Evolutionary conservation across 805 yeast species (phyloP).

Genomic region (Maudiozyma turicensis): DNA sequence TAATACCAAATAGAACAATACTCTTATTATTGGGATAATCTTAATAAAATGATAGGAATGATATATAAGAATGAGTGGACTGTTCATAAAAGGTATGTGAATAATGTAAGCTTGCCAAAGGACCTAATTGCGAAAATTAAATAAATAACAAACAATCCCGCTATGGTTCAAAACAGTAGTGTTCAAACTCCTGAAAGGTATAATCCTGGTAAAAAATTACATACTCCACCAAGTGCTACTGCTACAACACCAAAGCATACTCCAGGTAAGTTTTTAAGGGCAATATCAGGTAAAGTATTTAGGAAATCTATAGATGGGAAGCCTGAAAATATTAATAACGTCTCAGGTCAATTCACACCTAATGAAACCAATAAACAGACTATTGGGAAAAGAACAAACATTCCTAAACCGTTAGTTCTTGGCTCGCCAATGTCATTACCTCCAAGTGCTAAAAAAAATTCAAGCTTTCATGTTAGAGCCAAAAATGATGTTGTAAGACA

Average conservation of each 20-base stretch:
- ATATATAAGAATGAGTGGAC: no score
- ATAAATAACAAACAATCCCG: not conserved
- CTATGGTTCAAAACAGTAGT: not conserved
- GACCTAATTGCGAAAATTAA: not conserved
- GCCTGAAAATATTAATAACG: slow-evolving; percentile 2
- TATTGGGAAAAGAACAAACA: slow-evolving; percentile 10
- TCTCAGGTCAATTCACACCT: slow-evolving; percentile 5
- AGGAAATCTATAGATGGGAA: slow-evolving; percentile 13
- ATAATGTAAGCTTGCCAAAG: not conserved
- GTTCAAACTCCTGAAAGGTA: slow-evolving; percentile 13
- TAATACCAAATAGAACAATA: no score
- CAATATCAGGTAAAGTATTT: slow-evolving; percentile 21
- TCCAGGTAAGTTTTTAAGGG: slow-evolving; percentile 16
- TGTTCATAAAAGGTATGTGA: no score
- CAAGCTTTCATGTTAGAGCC: not conserved
- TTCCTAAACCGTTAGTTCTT: slow-evolving; percentile 19
- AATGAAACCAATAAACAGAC: not conserved
- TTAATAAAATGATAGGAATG: no score
- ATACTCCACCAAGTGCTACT: slow-evolving; percentile 28
- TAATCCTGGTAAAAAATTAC: slow-evolving; percentile 14
- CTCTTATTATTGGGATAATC: no score
- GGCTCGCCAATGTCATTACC: slow-evolving; percentile 20
- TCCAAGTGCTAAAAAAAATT: slow-evolving; percentile 11
- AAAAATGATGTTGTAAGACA: not conserved
- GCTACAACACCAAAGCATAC: slow-evolving; percentile 11